phyloP scores from a whole-genome alignment of 2,329 filamentous ascomycete species.

The Ophiocordyceps unilateralis region DNA sequence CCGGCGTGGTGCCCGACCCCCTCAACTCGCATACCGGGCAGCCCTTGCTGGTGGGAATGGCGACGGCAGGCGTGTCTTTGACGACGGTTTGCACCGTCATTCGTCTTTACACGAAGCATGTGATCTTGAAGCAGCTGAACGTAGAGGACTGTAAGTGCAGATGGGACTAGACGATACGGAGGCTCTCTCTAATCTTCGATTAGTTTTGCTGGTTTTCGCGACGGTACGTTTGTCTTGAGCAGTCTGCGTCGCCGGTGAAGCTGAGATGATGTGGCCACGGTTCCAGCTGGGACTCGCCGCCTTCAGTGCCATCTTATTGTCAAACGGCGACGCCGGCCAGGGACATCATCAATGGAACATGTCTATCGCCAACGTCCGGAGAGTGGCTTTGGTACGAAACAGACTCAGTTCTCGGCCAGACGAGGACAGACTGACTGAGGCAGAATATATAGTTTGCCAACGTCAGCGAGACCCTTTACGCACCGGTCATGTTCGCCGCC shows the following conservation, averaged over 20 bases:
- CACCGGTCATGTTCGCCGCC: background rate
- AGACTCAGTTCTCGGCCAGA: background rate
- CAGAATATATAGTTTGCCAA: background rate
- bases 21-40: background rate
- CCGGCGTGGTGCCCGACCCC: background rate
- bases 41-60: background rate
- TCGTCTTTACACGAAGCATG: background rate
- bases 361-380: background rate
- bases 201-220: background rate
- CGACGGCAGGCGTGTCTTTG: background rate
- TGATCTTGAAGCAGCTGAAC: background rate
- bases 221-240: background rate
- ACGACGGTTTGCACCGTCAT: background rate
- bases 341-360: background rate
- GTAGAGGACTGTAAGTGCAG: background rate
- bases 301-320: background rate
- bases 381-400: background rate
- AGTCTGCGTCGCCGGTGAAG: background rate
- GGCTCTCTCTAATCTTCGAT: background rate
- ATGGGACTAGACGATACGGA: background rate
- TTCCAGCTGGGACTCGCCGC: background rate
- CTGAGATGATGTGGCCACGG: background rate
- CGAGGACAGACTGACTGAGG: background rate
- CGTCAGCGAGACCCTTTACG: background rate
- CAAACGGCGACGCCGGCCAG: background rate